Conservation (phyloP, 495 filamentous ascomycete species). For the Hyphodiscus hymeniophilus region DNA sequence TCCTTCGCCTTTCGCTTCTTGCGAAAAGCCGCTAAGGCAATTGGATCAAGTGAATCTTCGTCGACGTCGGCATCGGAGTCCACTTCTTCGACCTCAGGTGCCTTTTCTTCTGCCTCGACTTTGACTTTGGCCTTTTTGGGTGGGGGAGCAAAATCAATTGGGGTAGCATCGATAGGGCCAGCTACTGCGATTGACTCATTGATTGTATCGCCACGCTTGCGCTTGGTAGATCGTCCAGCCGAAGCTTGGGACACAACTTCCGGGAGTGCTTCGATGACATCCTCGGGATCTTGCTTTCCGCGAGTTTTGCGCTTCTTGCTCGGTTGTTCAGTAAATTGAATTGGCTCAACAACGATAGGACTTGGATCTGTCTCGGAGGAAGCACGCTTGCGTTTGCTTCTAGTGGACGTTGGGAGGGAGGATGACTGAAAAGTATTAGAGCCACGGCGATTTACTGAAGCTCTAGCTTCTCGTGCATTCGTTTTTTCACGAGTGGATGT, state of each 20-base stretch:
- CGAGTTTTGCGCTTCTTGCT: slow-evolving; percentile 7
- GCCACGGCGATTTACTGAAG: neutral
- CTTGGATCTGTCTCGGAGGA: neutral
- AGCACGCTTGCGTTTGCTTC: neutral
- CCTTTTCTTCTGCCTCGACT: neutral
- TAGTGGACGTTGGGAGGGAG: neutral
- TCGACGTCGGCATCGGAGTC: neutral
- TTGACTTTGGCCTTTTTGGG: neutral
- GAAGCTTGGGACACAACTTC: neutral
- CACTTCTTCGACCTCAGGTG: neutral
- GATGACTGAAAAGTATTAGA: neutral
- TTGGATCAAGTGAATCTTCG: neutral
- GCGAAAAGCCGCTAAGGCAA: neutral
- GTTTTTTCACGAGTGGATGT: slow-evolving; percentile 3
- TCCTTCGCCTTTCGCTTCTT: neutral
- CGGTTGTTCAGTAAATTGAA: neutral
- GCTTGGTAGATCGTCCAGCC: neutral
- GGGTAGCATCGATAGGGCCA: neutral
- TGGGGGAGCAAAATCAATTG: neutral
- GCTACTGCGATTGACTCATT: no score
- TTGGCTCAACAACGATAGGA: slow-evolving; percentile 1
- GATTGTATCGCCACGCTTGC: neutral
- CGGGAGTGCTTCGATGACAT: neutral
- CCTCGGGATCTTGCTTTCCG: slow-evolving; percentile 1
- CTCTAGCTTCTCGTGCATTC: neutral